A percentile compares a stretch with the other conserved stretches of the same genome.
phyloP scores from a whole-genome alignment of 1,284 basidiomycete species.

The Boletus semigastroideus region DNA sequence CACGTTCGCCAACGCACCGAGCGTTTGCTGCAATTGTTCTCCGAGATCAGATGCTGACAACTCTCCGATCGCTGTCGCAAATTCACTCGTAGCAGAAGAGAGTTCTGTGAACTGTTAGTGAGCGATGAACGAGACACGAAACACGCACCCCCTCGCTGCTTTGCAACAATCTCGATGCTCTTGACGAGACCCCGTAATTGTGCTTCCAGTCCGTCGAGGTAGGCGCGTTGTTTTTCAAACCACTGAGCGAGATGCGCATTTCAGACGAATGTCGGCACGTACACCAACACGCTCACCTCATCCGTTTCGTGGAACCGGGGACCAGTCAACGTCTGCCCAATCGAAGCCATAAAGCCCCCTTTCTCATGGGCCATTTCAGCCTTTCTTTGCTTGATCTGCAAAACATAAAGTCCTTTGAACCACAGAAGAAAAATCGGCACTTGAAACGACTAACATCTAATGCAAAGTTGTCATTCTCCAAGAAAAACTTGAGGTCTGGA shows the following conservation, averaged over 20 bases:
- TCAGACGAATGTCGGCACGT: background rate
- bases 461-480: constrained; percentile 85
- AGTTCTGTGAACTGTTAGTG: constrained; percentile 51
- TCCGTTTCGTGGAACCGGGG: constrained; percentile 91
- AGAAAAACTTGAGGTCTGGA: constrained; percentile 80
- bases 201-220: constrained; percentile 87
- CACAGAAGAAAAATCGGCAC: background rate
- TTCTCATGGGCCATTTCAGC: constrained; percentile 72
- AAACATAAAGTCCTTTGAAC: background rate
- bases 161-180: constrained; percentile 80
- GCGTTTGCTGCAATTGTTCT: constrained; percentile 64
- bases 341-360: constrained; percentile 77
- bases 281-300: constrained; percentile 53
- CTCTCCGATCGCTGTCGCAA: constrained; percentile 64
- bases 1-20: constrained; percentile 72
- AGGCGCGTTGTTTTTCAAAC: constrained; percentile 88
- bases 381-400: constrained; percentile 84
- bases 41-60: constrained; percentile 77
- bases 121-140: background rate
- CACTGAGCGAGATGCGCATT: constrained; percentile 50
- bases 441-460: constrained; percentile 59
- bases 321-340: constrained; percentile 77
- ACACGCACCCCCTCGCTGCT: constrained; percentile 67
- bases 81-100: constrained; percentile 66
- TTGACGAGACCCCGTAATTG: constrained; percentile 87